These are phyloP conservation scores for Coffea eugenioides DNA, from an alignment of 257 asterid species.

Conservation along the genomic window DNA sequence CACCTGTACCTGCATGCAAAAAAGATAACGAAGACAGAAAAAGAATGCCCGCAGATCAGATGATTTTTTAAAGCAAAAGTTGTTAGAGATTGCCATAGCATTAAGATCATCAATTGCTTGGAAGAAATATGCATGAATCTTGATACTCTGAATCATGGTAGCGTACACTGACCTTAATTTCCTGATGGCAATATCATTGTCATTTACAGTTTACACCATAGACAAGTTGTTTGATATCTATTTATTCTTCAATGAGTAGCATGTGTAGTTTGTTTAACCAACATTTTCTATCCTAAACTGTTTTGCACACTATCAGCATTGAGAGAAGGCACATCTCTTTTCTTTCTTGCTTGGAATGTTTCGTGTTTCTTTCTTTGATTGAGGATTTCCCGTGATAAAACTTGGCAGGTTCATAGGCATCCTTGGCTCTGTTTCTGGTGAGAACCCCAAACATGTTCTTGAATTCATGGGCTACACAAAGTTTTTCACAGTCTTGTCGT, in stretches of 20 bases:
- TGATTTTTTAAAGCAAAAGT: background rate
- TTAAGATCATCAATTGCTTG: background rate
- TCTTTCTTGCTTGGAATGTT: background rate
- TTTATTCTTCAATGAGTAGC: background rate
- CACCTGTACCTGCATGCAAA: background rate
- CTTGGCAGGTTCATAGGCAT: background rate
- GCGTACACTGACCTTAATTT: background rate
- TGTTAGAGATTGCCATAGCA: background rate
- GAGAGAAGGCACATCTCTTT: too few species aligned
- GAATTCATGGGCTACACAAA: background rate
- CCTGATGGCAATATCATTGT: background rate
- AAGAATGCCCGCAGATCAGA: background rate
- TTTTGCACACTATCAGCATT: too few species aligned
- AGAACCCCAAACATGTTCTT: background rate
- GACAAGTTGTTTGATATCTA: background rate
- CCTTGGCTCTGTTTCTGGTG: constrained; percentile 14
- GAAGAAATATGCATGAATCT: background rate
- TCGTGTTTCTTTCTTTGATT: background rate
- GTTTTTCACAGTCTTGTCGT: background rate
- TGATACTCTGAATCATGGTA: background rate
- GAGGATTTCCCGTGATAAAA: background rate
- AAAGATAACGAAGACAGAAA: background rate
- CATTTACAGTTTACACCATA: background rate
- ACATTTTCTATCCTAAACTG: background rate
- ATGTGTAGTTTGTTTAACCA: background rate